phyloP scores from a whole-genome alignment of 2,329 filamentous ascomycete genomes.

The Furcasterigmium furcatum region DNA sequence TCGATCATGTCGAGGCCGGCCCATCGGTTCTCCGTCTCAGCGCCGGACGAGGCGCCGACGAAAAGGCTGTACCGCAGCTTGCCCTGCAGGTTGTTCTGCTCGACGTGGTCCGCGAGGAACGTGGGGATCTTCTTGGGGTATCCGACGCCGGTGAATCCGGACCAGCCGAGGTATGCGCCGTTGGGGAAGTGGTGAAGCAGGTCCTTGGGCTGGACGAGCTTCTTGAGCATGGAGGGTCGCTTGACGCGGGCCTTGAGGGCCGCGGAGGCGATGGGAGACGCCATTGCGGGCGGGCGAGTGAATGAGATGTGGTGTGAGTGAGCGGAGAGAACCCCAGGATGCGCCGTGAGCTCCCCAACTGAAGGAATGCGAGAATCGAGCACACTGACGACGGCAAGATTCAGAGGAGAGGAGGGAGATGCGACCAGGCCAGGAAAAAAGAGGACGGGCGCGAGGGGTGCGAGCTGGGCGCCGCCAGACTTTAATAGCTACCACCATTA shows the following conservation, averaged over 20 bases:
- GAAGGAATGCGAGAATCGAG: slow-evolving; percentile 4
- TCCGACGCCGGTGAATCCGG: slow-evolving; percentile 84
- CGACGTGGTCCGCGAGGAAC: slow-evolving; percentile 83
- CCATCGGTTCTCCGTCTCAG: slow-evolving; percentile 91
- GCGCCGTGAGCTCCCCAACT: slow-evolving; percentile 9
- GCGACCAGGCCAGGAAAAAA: not conserved
- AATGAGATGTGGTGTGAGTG: slow-evolving; percentile 8
- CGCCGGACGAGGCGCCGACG: slow-evolving; percentile 84
- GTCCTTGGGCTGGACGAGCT: slow-evolving; percentile 76
- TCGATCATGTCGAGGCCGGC: slow-evolving; percentile 89
- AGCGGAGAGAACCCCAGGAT: slow-evolving; percentile 13
- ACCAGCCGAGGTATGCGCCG: slow-evolving; percentile 86
- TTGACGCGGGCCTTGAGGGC: slow-evolving; percentile 73
- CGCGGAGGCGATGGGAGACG: slow-evolving; percentile 59
- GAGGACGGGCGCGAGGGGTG: not conserved
- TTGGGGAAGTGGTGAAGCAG: slow-evolving; percentile 78
- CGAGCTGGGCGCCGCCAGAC: not conserved
- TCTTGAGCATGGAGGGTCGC: slow-evolving; percentile 74
- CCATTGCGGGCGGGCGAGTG: slow-evolving; percentile 29
- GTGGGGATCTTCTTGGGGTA: slow-evolving; percentile 87
- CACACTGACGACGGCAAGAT: no score
- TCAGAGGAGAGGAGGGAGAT: slow-evolving; percentile 8
- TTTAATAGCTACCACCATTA: not conserved
- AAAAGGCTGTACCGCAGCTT: slow-evolving; percentile 84
- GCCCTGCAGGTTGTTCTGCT: slow-evolving; percentile 80